Base-by-base conservation (phyloP, 306 rosid genomes). In the Parietaria judaica region DNA sequence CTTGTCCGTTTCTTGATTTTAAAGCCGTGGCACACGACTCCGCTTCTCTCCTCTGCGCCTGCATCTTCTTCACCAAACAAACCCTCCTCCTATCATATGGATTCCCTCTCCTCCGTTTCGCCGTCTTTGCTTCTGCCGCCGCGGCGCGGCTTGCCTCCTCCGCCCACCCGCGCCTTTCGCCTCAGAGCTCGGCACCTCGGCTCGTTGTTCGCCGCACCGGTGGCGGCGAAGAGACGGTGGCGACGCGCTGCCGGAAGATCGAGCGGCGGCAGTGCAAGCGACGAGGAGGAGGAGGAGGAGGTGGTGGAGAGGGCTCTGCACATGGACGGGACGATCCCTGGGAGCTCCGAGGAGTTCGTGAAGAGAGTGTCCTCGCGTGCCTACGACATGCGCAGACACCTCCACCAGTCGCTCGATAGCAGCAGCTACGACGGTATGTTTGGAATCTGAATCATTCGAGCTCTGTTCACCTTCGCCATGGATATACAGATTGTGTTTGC, bases 331-430 rank as follows among this genome's bases (percentile, higher is more conserved):
- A 66, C 70, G 37, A 92, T 92, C 67, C 99, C 96, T 4, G 81
- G 80, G 3, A 80, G 80, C 55, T 88, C 99, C 23, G 62, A 76
- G 39, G 99, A 92, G 79, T 88, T 92, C 46, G 80, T 92, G 38
- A 88, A 83, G 62, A 83, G 77, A 39, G 88, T 92, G 12, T 92
- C 99, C 11, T 92, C 99, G 1, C 99, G 96, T 52, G 99, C 99
- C 58, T 92, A 92, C 70, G 95, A 84, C 61, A 88, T 92, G 84
- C 86, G 96, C 4, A 79, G 96, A 67, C 82, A 88, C 46, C 96
- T 92, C 44, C 90, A 88, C 44, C 95, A 92, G 66, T 65, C 85
- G 16, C 74, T 86, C 47, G 96, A 92, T 68, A 64, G 80, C 77
- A 79, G 96, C 83, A 86, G 96, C 82, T 92, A 92, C 50, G 99